phyloP scores from a whole-genome alignment of 176 grass and related monocot species.

The Dendrocalamus sinicus region DNA sequence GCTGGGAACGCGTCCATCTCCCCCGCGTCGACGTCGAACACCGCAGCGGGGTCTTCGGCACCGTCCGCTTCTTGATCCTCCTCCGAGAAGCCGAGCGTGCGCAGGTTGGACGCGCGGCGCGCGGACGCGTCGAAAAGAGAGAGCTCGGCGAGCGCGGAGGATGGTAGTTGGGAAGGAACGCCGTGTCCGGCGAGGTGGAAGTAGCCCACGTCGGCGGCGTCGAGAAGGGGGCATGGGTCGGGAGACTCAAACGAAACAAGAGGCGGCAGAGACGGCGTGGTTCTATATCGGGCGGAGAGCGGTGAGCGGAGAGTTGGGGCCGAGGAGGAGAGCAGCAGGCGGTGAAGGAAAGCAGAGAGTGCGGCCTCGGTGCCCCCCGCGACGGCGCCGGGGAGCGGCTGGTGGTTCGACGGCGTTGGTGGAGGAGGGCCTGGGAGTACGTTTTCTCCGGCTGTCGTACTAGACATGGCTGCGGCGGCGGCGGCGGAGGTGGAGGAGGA shows the following conservation, averaged over 20 bases:
- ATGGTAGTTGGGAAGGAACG: slow-evolving; percentile 48
- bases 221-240: slow-evolving; percentile 31
- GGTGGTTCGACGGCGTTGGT: slow-evolving; percentile 65
- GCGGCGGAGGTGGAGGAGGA: slow-evolving; percentile 31
- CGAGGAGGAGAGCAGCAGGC: slow-evolving; percentile 44
- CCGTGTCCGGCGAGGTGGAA: slow-evolving; percentile 76
- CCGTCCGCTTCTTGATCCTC: slow-evolving; percentile 32
- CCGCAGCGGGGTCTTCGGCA: slow-evolving; percentile 30
- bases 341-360: slow-evolving; percentile 65
- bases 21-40: slow-evolving; percentile 54
- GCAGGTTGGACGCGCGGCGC: slow-evolving; percentile 14
- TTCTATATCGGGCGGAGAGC: neutral
- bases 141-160: slow-evolving; percentile 53
- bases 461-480: neutral
- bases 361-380: slow-evolving; percentile 45
- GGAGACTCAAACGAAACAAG: slow-evolving; percentile 47
- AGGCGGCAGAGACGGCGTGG: slow-evolving; percentile 16
- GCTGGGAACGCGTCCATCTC: slow-evolving; percentile 38
- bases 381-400: slow-evolving; percentile 9
- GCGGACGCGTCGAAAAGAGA: slow-evolving; percentile 20
- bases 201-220: slow-evolving; percentile 61
- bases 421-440: slow-evolving; percentile 59
- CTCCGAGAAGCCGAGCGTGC: slow-evolving; percentile 51
- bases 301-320: slow-evolving; percentile 22
- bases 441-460: neutral